phyloP scores from a whole-genome alignment of 176 grass and related monocot genomes.

The Cymbopogon citratus region DNA sequence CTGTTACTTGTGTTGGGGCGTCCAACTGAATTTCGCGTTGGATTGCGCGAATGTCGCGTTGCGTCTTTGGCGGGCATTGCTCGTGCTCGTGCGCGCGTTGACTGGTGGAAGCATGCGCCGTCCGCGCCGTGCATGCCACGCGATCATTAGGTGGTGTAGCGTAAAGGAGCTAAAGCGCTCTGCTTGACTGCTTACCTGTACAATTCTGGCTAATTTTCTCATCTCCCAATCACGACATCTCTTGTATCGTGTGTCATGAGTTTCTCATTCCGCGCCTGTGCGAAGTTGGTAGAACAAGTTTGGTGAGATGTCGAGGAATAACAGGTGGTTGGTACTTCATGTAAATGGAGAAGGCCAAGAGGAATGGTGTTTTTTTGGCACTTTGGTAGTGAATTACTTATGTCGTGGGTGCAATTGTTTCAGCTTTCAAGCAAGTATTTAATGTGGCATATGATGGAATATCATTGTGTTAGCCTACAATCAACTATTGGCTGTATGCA shows the following conservation, averaged over 20 bases:
- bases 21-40: neutral
- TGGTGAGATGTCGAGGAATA: conserved; percentile 23
- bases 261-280: neutral
- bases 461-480: neutral
- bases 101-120: neutral
- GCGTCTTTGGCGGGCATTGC: neutral
- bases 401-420: neutral
- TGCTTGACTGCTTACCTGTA: neutral
- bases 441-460: neutral
- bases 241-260: neutral
- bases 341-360: neutral
- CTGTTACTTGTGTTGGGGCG: neutral
- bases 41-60: conserved; percentile 4
- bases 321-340: neutral
- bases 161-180: neutral
- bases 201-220: neutral
- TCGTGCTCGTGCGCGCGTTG: neutral
- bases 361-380: neutral
- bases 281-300: conserved; percentile 3
- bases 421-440: neutral
- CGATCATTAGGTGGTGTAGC: neutral
- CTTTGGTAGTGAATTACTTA: neutral
- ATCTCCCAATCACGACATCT: neutral
- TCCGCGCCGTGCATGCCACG: neutral
- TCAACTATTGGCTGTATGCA: neutral